These are phyloP conservation scores for Miamiensis avidus DNA, from an alignment of 169 alveolate species.

Conservation along the genomic window DNA sequence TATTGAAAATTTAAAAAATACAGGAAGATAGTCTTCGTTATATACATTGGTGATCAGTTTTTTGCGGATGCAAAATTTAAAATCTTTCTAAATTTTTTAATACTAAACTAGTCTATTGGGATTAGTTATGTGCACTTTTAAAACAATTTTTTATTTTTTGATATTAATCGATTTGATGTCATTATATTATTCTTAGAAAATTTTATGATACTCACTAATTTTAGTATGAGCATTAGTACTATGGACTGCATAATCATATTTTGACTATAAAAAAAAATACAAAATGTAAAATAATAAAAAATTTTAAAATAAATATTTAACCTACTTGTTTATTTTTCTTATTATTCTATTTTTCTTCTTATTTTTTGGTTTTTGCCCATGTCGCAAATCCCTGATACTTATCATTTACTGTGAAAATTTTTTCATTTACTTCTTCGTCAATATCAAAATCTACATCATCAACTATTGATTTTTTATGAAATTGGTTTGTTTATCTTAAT, in stretches of 20 bases:
- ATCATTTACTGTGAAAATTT: background rate
- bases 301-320: background rate
- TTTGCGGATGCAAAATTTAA: background rate
- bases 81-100: too few relatives aligned
- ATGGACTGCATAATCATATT: background rate
- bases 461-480: background rate
- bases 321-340: background rate
- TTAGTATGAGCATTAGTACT: background rate
- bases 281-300: too few relatives aligned
- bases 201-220: constrained; percentile 9
- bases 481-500: background rate
- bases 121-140: background rate
- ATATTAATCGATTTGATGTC: background rate
- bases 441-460: background rate
- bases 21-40: background rate
- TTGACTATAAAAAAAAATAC: background rate
- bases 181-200: background rate
- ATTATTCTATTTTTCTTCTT: constrained; percentile 4
- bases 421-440: constrained; percentile 1
- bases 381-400: constrained; percentile 8
- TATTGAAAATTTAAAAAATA: too few relatives aligned
- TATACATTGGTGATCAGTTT: too few relatives aligned
- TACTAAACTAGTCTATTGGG: background rate
- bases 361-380: constrained; percentile 14
- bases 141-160: too few relatives aligned